Evolutionary conservation across 768 basidiomycete genomes (phyloP).

Genomic region (Rhodosporidiobolus odoratus): DNA sequence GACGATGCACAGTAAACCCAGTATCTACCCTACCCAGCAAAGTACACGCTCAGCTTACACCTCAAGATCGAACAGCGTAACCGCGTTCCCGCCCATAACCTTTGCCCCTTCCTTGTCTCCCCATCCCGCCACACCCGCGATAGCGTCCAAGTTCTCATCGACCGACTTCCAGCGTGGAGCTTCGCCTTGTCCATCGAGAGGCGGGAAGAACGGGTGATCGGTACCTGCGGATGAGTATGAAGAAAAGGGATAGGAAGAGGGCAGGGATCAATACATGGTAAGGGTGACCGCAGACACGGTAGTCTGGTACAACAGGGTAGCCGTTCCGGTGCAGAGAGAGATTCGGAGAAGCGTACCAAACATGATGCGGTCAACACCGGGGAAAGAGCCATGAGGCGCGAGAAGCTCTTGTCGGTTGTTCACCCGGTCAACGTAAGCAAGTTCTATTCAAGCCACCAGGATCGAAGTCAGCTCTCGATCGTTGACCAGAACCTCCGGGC

Average conservation of each 20-base stretch:
- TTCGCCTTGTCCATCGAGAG: conserved; percentile 50
- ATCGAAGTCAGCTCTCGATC: neutral
- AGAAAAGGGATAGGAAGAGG: too few relatives aligned
- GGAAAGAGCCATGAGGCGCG: conserved; percentile 23
- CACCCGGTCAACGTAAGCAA: conserved; percentile 25
- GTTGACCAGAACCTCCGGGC: neutral
- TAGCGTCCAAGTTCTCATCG: conserved; percentile 75
- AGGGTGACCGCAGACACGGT: too few relatives aligned
- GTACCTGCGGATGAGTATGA: conserved; percentile 14
- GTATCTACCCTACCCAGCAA: too few relatives aligned
- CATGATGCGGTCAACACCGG: conserved; percentile 45
- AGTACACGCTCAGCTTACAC: too few relatives aligned
- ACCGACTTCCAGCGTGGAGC: conserved; percentile 77
- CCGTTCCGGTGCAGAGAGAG: too few relatives aligned
- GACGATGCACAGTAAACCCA: too few relatives aligned
- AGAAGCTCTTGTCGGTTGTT: conserved; percentile 21
- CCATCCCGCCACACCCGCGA: conserved; percentile 63
- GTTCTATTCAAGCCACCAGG: conserved; percentile 17
- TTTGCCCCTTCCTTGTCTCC: conserved; percentile 57
- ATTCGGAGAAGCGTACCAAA: conserved; percentile 53
- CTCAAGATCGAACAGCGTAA: conserved; percentile 60
- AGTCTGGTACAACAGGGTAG: too few relatives aligned
- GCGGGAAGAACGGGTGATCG: conserved; percentile 88
- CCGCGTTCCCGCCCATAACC: conserved; percentile 68
- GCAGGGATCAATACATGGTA: too few relatives aligned